phyloP scores from a whole-genome alignment of 441 rosid species.

The Populus hybrid region DNA sequence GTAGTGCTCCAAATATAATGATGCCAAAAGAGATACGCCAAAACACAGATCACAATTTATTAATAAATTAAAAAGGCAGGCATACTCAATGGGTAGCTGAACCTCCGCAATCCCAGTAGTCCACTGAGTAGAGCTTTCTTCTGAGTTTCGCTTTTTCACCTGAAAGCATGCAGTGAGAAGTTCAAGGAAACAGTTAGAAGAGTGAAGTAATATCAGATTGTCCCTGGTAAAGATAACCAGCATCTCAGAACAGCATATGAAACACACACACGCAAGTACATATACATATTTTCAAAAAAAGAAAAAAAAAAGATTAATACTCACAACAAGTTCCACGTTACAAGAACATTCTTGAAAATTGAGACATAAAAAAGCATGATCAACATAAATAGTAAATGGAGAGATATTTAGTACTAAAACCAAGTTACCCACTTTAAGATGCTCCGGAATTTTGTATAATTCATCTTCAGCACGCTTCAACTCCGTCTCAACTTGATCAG shows the following conservation, averaged over 20 bases:
- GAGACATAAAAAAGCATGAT: not conserved
- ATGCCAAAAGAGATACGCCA: not conserved
- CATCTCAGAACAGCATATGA: not conserved
- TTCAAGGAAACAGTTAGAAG: conserved; percentile 3
- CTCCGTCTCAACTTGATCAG: conserved; percentile 62
- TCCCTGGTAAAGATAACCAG: not conserved
- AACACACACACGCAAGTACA: not conserved
- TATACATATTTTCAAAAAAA: not conserved
- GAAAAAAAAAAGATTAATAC: not conserved
- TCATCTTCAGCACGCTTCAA: conserved; percentile 80
- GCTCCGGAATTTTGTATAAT: conserved; percentile 83
- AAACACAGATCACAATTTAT: not conserved
- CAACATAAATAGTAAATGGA: not conserved
- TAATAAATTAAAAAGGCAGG: not conserved
- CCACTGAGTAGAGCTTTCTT: conserved; percentile 98
- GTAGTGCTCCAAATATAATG: not conserved
- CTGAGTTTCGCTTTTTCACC: conserved; percentile 85
- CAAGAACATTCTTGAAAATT: not conserved
- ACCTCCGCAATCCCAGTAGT: conserved; percentile 97
- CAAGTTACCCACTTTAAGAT: conserved; percentile 65
- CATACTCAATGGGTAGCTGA: conserved; percentile 93
- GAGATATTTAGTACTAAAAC: not conserved
- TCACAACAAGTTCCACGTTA: not conserved
- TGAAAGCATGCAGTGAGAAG: conserved; percentile 22
- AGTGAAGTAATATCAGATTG: not conserved